Evolutionary conservation across 148 eudicot genomes (phyloP).

Genomic region (Fagopyrum homotropicum): DNA sequence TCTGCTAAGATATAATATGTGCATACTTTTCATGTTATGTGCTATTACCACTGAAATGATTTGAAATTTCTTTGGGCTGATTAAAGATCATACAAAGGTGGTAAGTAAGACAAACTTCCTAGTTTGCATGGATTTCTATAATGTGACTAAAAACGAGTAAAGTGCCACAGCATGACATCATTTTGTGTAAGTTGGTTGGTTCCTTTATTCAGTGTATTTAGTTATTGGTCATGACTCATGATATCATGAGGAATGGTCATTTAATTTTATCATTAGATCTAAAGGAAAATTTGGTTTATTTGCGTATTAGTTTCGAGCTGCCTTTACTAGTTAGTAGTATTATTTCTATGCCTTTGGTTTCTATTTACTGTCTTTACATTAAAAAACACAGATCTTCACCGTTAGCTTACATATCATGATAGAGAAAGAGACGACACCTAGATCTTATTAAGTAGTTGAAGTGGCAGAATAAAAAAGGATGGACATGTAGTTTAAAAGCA

Average conservation of each 20-base stretch:
- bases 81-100: neutral
- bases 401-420: neutral
- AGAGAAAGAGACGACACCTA: neutral
- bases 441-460: neutral
- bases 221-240: neutral
- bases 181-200: neutral
- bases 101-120: neutral
- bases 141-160: neutral
- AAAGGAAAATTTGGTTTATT: no score
- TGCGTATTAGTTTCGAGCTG: no score
- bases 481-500: neutral
- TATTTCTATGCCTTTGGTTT: no score
- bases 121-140: constrained; percentile 1
- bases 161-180: neutral
- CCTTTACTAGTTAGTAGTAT: neutral
- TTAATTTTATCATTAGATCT: neutral
- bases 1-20: neutral
- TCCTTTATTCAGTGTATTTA: neutral
- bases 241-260: neutral
- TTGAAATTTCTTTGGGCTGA: neutral
- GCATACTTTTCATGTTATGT: neutral
- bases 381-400: neutral
- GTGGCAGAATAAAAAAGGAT: neutral
- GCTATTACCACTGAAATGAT: neutral
- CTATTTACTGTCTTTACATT: no score